Percentiles rank a stretch among this genome's conserved stretches.
phyloP scores from a whole-genome alignment of 805 yeast genomes.

The fission yeast (Schizosaccharomyces pombe) region DNA sequence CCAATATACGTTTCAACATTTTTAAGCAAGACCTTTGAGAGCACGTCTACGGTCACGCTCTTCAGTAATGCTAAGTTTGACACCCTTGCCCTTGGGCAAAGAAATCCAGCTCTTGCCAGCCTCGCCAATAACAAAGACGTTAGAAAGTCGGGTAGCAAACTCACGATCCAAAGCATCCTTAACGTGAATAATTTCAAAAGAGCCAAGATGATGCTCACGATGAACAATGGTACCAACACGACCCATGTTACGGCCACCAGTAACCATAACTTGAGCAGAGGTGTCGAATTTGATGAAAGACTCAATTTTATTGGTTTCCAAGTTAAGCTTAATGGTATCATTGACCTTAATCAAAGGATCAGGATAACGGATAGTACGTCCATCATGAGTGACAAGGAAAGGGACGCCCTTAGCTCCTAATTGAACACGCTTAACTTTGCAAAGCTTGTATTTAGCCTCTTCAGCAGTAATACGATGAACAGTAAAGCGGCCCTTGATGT shows the following conservation, averaged over 20 bases:
- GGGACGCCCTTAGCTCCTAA: slow-evolving; percentile 97
- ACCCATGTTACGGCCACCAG: slow-evolving; percentile 98
- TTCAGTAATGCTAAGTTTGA: slow-evolving; percentile 83
- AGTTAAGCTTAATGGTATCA: slow-evolving; percentile 93
- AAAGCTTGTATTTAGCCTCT: slow-evolving; percentile 95
- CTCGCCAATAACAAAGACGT: slow-evolving; percentile 90
- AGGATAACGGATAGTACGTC: slow-evolving; percentile 99
- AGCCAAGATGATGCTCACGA: slow-evolving; percentile 96
- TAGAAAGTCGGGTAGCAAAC: slow-evolving; percentile 79
- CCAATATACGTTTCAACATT: not conserved
- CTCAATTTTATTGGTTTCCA: slow-evolving; percentile 83
- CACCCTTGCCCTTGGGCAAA: slow-evolving; percentile 98
- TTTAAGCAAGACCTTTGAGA: slow-evolving; percentile 24
- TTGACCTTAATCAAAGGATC: slow-evolving; percentile 90
- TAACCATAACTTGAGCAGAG: slow-evolving; percentile 76
- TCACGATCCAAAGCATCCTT: slow-evolving; percentile 87
- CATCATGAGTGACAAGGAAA: slow-evolving; percentile 97
- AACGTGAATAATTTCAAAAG: slow-evolving; percentile 91
- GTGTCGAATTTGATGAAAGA: slow-evolving; percentile 80
- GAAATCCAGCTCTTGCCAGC: slow-evolving; percentile 85
- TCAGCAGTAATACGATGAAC: slow-evolving; percentile 98
- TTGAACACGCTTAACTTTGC: slow-evolving; percentile 93
- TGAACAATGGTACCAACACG: slow-evolving; percentile 87
- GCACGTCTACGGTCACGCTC: slow-evolving; percentile 98
- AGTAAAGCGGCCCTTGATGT: slow-evolving; percentile 96